phyloP scores from a whole-genome alignment of 805 yeast species.

The Wickerhamomyces subpelliculosus region DNA sequence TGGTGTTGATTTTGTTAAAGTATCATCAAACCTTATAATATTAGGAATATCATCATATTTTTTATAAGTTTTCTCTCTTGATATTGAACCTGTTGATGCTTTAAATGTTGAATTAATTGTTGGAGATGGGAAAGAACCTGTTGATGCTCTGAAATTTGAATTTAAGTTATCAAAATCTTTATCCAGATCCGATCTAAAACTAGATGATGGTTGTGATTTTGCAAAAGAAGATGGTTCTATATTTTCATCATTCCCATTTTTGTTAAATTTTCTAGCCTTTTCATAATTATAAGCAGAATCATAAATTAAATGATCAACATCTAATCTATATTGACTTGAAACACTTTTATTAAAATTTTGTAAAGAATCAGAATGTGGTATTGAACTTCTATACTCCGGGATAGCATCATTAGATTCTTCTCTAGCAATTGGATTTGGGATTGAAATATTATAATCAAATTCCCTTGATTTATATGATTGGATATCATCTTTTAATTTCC shows the following conservation, averaged over 20 bases:
- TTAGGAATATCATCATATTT: slow-evolving; percentile 13
- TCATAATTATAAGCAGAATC: slow-evolving; percentile 56
- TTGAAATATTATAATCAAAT: background rate
- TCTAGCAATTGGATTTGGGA: slow-evolving; percentile 1
- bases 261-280: slow-evolving; percentile 28
- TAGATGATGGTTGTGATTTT: too few species aligned
- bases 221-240: slow-evolving; percentile 16
- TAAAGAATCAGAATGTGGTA: slow-evolving; percentile 9
- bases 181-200: too few species aligned
- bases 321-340: slow-evolving; percentile 37
- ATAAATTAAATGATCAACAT: slow-evolving; percentile 39
- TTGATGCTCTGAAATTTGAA: background rate
- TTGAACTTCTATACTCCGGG: background rate
- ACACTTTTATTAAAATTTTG: slow-evolving; percentile 23
- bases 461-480: background rate
- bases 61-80: slow-evolving; percentile 3
- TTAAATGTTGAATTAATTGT: background rate
- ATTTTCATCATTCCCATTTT: too few species aligned
- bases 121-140: too few species aligned
- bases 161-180: too few species aligned
- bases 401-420: background rate
- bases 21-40: slow-evolving; percentile 20
- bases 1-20: slow-evolving; percentile 6
- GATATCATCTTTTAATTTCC: background rate
- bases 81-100: background rate